phyloP scores from a whole-genome alignment of 148 eudicot genomes.

The Amaranthus cruentus region DNA sequence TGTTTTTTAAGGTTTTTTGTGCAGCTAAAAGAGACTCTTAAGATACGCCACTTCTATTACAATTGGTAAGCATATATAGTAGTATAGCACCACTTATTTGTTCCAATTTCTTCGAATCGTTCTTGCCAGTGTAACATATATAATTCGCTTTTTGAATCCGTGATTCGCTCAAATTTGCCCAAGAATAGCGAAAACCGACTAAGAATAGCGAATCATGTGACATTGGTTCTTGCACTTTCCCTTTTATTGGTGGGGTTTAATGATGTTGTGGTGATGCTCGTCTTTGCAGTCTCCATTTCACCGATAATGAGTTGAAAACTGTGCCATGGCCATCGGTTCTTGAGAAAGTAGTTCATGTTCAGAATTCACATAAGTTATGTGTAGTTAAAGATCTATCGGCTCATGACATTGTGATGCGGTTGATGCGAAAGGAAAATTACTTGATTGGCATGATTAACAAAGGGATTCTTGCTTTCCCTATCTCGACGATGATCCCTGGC shows the following conservation, averaged over 20 bases:
- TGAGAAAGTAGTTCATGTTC: constrained; percentile 75
- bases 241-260: not conserved
- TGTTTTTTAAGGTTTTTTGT: constrained; percentile 86
- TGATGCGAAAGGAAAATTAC: constrained; percentile 97
- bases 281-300: constrained; percentile 74
- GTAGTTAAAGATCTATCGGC: constrained; percentile 88
- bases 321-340: constrained; percentile 86
- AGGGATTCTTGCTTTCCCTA: constrained; percentile 83
- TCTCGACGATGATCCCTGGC: constrained; percentile 84
- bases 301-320: constrained; percentile 84
- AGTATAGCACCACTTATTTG: not conserved
- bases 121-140: too few relatives aligned
- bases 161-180: too few relatives aligned
- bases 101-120: not conserved
- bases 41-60: constrained; percentile 73
- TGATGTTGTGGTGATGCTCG: not conserved
- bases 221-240: not conserved
- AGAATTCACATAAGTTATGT: constrained; percentile 59
- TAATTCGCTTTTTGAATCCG: too few relatives aligned
- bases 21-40: constrained; percentile 71
- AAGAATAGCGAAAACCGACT: too few relatives aligned
- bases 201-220: too few relatives aligned
- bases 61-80: constrained; percentile 44
- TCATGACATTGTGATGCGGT: constrained; percentile 85
- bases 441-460: constrained; percentile 95